A percentile compares a stretch with the other conserved stretches of the same genome.
These are phyloP conservation scores for Apiospora malaysiana DNA, from an alignment of 2,329 filamentous ascomycete genomes.

Conservation along the genomic window DNA sequence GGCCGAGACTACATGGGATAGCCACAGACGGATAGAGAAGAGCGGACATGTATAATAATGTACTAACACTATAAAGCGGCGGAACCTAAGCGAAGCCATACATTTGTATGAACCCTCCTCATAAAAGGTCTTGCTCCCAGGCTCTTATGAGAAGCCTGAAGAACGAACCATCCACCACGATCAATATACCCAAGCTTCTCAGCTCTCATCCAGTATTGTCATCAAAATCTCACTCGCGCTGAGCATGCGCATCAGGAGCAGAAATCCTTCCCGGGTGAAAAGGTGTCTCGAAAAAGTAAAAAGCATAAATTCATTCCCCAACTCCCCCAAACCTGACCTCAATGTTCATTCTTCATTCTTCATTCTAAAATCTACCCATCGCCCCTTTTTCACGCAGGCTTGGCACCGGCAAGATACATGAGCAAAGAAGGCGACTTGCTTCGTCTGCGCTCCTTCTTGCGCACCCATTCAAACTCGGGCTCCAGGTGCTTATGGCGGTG, in stretches of 20 bases:
- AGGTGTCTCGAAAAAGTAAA: not conserved
- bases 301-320: not conserved
- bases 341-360: not conserved
- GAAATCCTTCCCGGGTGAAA: not conserved
- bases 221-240: not conserved
- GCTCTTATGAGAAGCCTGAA: not conserved
- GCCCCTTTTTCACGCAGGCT: conserved; percentile 42
- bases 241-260: conserved; percentile 25
- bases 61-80: conserved; percentile 8
- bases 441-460: conserved; percentile 62
- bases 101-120: not conserved
- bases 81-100: conserved; percentile 11
- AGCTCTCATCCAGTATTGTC: not conserved
- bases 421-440: conserved; percentile 63
- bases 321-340: not conserved
- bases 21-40: conserved; percentile 21
- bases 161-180: not conserved
- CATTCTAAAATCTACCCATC: no score
- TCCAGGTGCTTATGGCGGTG: conserved; percentile 39
- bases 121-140: conserved; percentile 11
- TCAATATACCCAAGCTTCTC: conserved; percentile 9
- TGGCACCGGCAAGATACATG: conserved; percentile 62
- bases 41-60: conserved; percentile 34
- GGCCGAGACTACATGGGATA: conserved; percentile 52
- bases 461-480: conserved; percentile 62